phyloP scores from a whole-genome alignment of 306 rosid species.

The Erythrophleum fordii region DNA sequence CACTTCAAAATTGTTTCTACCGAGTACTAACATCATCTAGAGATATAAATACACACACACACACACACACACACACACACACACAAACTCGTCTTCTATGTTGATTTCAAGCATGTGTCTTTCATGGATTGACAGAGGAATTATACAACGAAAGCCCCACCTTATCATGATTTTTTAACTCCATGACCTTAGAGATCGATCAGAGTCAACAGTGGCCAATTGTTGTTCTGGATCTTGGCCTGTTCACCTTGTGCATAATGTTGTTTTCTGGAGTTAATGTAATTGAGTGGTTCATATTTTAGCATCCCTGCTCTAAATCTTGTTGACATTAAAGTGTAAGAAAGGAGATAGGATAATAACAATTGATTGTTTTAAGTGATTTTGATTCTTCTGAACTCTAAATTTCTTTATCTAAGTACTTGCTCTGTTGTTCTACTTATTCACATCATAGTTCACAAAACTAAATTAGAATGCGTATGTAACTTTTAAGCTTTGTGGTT shows the following conservation, averaged over 20 bases:
- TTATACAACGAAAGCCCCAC: constrained; percentile 2
- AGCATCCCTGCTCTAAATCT: neutral
- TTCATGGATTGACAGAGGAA: neutral
- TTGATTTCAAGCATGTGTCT: neutral
- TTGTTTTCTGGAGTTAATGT: neutral
- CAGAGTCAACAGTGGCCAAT: neutral
- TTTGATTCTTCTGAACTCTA: neutral
- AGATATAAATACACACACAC: neutral
- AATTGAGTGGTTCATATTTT: neutral
- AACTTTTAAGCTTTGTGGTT: constrained; percentile 1
- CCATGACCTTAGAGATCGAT: neutral
- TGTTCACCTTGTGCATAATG: neutral
- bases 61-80: too few species aligned
- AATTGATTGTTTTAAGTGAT: neutral
- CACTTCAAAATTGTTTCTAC: neutral
- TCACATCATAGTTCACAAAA: neutral
- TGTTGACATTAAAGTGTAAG: neutral
- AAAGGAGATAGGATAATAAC: neutral
- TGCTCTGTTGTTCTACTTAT: neutral
- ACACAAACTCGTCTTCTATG: neutral
- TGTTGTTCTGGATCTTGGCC: constrained; percentile 1
- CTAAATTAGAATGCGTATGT: neutral
- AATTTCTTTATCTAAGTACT: neutral
- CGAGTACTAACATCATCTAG: neutral
- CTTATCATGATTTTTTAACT: neutral